Evolutionary conservation across 1,139 yeast genomes (phyloP).

Genomic region (Yarrowia galli): DNA sequence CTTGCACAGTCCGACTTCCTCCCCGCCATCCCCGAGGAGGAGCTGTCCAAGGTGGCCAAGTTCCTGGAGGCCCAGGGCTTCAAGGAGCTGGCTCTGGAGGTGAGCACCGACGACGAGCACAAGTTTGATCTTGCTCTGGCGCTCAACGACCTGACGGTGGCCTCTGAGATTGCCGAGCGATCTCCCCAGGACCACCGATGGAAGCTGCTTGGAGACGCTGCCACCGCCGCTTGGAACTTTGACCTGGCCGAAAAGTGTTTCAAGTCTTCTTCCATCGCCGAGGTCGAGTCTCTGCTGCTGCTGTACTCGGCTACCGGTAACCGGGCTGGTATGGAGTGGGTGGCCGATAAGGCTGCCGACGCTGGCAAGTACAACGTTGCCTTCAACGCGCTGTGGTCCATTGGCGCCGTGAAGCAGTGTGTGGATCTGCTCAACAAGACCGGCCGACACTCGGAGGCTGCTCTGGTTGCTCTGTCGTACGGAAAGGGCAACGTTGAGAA

Average conservation of each 20-base stretch:
- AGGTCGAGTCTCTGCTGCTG: slow-evolving; percentile 80
- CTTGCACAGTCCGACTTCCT: slow-evolving; percentile 68
- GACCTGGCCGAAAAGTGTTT: slow-evolving; percentile 82
- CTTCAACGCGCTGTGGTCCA: slow-evolving; percentile 89
- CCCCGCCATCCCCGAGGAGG: slow-evolving; percentile 68
- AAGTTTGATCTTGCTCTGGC: slow-evolving; percentile 81
- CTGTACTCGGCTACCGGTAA: slow-evolving; percentile 84
- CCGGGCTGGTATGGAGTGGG: slow-evolving; percentile 60
- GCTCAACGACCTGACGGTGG: slow-evolving; percentile 72
- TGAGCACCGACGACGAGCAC: slow-evolving; percentile 86
- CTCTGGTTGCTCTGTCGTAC: slow-evolving; percentile 79
- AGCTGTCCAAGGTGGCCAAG: slow-evolving; percentile 82
- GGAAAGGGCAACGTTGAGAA: slow-evolving; percentile 58
- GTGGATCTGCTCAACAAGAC: slow-evolving; percentile 71
- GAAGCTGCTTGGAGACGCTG: slow-evolving; percentile 90
- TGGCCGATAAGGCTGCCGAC: slow-evolving; percentile 67
- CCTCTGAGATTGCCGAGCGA: slow-evolving; percentile 69
- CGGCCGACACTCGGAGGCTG: slow-evolving; percentile 83
- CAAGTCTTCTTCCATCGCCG: slow-evolving; percentile 68
- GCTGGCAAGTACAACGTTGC: slow-evolving; percentile 89
- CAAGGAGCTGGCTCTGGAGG: slow-evolving; percentile 77
- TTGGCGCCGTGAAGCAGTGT: slow-evolving; percentile 73
- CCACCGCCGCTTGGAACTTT: slow-evolving; percentile 79
- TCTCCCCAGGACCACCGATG: slow-evolving; percentile 71
- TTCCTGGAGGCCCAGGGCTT: slow-evolving; percentile 94